Base-by-base conservation (phyloP, 805 yeast species). In the Ogataea trehaloabstinens region DNA sequence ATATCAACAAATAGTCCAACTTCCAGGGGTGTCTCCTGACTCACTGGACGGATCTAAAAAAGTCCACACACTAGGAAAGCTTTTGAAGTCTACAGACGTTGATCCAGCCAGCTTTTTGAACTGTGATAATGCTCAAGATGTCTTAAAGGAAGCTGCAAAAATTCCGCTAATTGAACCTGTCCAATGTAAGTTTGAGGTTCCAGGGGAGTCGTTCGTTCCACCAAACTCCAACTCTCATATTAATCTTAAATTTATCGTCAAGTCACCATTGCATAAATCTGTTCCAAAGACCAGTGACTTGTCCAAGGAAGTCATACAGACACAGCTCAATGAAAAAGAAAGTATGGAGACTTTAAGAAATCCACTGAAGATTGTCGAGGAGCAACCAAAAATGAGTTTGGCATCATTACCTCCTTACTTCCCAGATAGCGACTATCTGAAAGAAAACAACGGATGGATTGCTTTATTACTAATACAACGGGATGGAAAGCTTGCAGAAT, bases 401-500 rank as follows among this genome's bases (percentile, higher is more conserved):
- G 53, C 59, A n/a, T 72, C 86, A 2, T 71, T 69, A 45, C 78
- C 95, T 0, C 95, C 96, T 34, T 78, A 69, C 56, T 87, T 81
- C 71, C 97, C 99, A 18, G 68, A 66, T 13, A 19, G 38, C 1
- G 47, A 68, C n/a, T 63, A 67, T 34, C 60, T 69, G 44, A 50
- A 48, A 21, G 41, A 44, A 24, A 45, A 52, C 30, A 55, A 51
- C 27, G 68, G 69, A 20, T 91, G 95, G 90, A 68, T 76, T 32
- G 90, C 83, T 22, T 73, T 82, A 36, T 63, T 93, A 35, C 67
- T 77, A 22, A 67, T 76, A 37, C 96, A 87, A 60, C 80, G 80
- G 49, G 98, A 91, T 62, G 79, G 78, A 44, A 87, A 85, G 60
- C 66, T 93, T 32, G 76, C 82, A 17, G 96, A 90, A 48, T 68